Base-by-base conservation (phyloP, 352 stramenopile genomes). In the Peronosclerospora sorghi region DNA sequence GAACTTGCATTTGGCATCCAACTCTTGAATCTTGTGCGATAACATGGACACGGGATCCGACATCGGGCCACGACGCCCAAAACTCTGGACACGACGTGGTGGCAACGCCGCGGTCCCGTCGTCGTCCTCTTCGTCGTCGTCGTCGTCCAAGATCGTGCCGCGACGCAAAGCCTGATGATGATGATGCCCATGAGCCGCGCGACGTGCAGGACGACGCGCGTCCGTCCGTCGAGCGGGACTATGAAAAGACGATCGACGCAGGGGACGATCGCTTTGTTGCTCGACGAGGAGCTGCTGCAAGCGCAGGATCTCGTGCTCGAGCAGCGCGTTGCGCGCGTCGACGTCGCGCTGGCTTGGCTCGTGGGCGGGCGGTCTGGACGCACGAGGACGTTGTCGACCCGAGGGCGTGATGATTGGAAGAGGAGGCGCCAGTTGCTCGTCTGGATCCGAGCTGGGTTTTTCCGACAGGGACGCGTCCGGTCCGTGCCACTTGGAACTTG, bases 1-100 rank as follows among this genome's bases (percentile, higher is more conserved):
- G 20, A 82, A 81, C 24, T 80, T 79, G 55, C 77, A 90, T 47
- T 90, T 90, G 0, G 67, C 65, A 32, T 90, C 74, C 42, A 90
- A 47, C 32, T 87, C 74, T 54, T 90, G 74, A 23, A 90, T 86
- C 32, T 75, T 73, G 8, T 63, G 62, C 1, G 65, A 76, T 9
- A 88, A 47, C 45, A 68, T 63, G 8, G 70, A 73, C 13, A 88
- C 73, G 23, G 83, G 59, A 20, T 86, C 75, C 17, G 21, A 26
- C n/a, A 68, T 29, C 35, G 79, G 65, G 3, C 65, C 61, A 1
- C 55, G 55, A 15, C 68, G 59, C 30, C 72, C 55, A 10, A 80
- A 73, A 39, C 68, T 86, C 23, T 66, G 70, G 0, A 71, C 47
- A 28, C 75, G 75, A n/a, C 70, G 75, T 0, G 66, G 70, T 9